Conservation (phyloP, 495 filamentous ascomycete genomes). For the Aspergillus coremiiformis region DNA sequence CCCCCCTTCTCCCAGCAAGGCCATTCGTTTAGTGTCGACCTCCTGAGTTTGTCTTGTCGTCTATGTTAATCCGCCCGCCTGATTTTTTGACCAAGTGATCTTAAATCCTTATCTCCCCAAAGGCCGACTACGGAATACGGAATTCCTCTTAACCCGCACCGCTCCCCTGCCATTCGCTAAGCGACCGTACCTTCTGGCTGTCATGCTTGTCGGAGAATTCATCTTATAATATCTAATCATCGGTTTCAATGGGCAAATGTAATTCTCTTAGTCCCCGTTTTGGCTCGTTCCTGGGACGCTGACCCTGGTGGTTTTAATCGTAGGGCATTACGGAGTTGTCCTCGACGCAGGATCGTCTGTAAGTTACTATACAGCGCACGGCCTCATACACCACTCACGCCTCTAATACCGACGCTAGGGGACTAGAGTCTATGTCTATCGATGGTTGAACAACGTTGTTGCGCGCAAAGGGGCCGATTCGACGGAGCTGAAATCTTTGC, state of each 20-base stretch:
- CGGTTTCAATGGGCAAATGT: conserved; percentile 46
- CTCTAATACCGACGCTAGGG: conserved; percentile 44
- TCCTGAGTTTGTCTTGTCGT: not conserved
- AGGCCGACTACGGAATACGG: not conserved
- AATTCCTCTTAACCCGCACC: not conserved
- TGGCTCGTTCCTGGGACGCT: not conserved
- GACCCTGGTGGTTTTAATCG: not conserved
- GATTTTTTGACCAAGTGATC: no score
- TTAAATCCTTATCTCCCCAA: not conserved
- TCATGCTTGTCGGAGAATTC: conserved; percentile 27
- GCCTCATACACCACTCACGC: not conserved
- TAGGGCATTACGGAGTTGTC: conserved; percentile 59
- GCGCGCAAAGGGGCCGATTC: conserved; percentile 54
- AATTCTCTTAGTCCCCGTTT: conserved; percentile 1
- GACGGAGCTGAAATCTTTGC: conserved; percentile 60
- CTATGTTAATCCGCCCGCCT: not conserved
- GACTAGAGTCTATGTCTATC: conserved; percentile 88
- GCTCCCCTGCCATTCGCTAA: not conserved
- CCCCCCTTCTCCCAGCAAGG: conserved; percentile 2
- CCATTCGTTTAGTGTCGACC: conserved; percentile 4
- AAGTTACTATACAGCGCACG: conserved; percentile 21
- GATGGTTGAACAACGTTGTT: conserved; percentile 70
- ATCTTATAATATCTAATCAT: conserved; percentile 7
- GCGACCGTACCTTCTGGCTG: conserved; percentile 8
- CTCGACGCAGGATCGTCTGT: conserved; percentile 65